Conservation (phyloP, 768 basidiomycete genomes). For the Tylopilus intermedius region DNA sequence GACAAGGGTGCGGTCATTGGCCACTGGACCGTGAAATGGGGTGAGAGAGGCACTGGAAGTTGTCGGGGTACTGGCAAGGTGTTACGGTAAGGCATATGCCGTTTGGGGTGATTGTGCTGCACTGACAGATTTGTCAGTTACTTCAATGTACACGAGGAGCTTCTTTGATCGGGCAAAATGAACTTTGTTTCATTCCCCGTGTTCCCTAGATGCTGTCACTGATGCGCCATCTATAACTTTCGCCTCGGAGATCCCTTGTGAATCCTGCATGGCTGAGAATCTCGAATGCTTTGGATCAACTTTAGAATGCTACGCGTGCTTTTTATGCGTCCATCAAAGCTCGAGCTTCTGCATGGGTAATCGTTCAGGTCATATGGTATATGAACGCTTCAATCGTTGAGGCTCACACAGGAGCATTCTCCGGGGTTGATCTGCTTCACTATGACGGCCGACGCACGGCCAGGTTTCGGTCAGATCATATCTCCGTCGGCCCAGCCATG, state of each 20-base stretch:
- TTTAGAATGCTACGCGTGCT: too few species aligned
- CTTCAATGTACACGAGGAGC: slow-evolving; percentile 52
- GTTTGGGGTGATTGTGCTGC: neutral
- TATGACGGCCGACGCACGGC: too few species aligned
- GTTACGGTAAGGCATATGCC: slow-evolving; percentile 48
- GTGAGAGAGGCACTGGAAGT: slow-evolving; percentile 54
- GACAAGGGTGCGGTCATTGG: slow-evolving; percentile 57
- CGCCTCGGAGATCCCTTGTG: neutral
- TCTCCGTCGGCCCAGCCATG: neutral
- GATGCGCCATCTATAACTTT: neutral
- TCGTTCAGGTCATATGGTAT: neutral
- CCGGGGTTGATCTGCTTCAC: too few species aligned
- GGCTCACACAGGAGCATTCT: neutral
- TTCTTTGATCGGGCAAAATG: slow-evolving; percentile 26
- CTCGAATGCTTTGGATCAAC: too few species aligned
- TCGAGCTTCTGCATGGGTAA: neutral
- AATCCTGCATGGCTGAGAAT: too few species aligned
- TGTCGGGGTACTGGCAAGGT: slow-evolving; percentile 64
- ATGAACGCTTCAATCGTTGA: neutral
- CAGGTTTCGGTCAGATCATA: neutral
- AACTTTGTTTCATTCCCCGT: neutral
- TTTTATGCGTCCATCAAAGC: neutral
- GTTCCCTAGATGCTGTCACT: neutral
- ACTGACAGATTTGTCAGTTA: slow-evolving; percentile 28
- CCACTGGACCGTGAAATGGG: slow-evolving; percentile 78